These are phyloP conservation scores for Aschersonia sp. DNA, from an alignment of 2,329 filamentous ascomycete species.

Conservation along the genomic window DNA sequence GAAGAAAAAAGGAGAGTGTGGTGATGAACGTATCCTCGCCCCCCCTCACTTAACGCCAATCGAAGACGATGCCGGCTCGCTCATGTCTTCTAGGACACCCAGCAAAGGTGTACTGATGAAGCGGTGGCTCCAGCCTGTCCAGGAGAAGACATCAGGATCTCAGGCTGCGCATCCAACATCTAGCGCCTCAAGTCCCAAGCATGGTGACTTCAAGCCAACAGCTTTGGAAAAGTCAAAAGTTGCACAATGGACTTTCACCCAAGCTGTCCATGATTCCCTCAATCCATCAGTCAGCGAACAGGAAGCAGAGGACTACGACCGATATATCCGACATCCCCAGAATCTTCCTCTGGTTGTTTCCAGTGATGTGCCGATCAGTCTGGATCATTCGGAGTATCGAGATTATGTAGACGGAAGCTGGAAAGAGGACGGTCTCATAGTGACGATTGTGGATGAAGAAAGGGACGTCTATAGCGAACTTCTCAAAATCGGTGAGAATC, in stretches of 20 bases:
- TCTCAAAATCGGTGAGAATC: conserved; percentile 63
- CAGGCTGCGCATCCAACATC: background rate
- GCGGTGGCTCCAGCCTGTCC: conserved; percentile 43
- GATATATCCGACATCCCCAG: conserved; percentile 80
- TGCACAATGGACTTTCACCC: conserved; percentile 76
- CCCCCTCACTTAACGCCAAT: conserved; percentile 12
- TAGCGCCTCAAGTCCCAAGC: conserved; percentile 1
- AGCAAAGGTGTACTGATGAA: conserved; percentile 39
- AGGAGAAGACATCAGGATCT: conserved; percentile 15
- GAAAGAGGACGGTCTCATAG: conserved; percentile 42
- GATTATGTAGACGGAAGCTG: conserved; percentile 64
- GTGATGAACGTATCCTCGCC: conserved; percentile 47
- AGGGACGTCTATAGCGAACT: conserved; percentile 57
- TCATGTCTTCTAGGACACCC: conserved; percentile 21
- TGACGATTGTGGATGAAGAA: conserved; percentile 30
- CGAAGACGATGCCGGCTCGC: conserved; percentile 26
- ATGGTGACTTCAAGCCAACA: conserved; percentile 35
- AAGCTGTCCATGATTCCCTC: conserved; percentile 73
- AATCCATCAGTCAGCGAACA: conserved; percentile 65
- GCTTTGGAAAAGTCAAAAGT: conserved; percentile 63
- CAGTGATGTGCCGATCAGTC: conserved; percentile 45
- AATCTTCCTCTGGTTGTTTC: conserved; percentile 73
- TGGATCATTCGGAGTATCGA: conserved; percentile 53
- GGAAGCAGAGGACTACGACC: conserved; percentile 74
- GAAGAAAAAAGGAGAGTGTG: conserved; percentile 51